Evolutionary conservation across 352 stramenopile genomes (phyloP).

Genomic region (Pythium guiyangense): DNA sequence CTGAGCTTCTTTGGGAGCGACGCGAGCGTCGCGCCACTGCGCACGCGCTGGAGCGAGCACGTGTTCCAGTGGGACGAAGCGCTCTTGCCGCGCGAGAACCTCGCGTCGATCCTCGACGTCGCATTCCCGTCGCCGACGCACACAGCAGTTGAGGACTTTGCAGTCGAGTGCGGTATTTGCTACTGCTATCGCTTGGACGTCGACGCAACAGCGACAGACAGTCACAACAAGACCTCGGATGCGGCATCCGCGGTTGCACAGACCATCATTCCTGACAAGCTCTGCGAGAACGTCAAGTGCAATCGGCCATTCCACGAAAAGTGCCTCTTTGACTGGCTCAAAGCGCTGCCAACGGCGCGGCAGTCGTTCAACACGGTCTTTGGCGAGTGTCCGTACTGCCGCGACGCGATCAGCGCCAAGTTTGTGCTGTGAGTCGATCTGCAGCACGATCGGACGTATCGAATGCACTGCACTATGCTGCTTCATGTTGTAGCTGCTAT

Average conservation of each 20-base stretch:
- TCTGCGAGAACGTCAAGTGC: conserved; percentile 86
- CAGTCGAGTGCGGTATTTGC: conserved; percentile 87
- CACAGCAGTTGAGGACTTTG: conserved; percentile 57
- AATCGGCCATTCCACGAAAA: conserved; percentile 83
- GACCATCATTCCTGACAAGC: conserved; percentile 64
- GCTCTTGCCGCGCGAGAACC: conserved; percentile 51
- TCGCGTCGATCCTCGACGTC: conserved; percentile 56
- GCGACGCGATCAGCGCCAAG: conserved; percentile 82
- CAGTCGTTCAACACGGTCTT: conserved; percentile 90
- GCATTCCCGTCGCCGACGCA: conserved; percentile 54
- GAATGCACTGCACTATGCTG: too few relatives aligned
- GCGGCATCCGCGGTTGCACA: neutral
- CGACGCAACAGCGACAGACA: conserved; percentile 2
- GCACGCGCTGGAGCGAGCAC: conserved; percentile 53
- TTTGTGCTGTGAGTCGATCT: conserved; percentile 30
- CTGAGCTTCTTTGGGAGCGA: conserved; percentile 79
- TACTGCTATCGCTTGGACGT: conserved; percentile 76
- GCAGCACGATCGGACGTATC: too few relatives aligned
- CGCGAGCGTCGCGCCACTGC: conserved; percentile 35
- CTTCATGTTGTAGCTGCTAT: too few relatives aligned
- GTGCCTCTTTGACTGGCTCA: conserved; percentile 89
- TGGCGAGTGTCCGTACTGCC: conserved; percentile 88
- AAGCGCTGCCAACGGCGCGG: conserved; percentile 80
- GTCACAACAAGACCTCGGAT: neutral
- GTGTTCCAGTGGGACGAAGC: conserved; percentile 59